A percentile compares a stretch with the other conserved stretches of the same genome.
Evolutionary conservation across 768 basidiomycete genomes (phyloP).

Genomic region (Leucosporidium yakuticum): DNA sequence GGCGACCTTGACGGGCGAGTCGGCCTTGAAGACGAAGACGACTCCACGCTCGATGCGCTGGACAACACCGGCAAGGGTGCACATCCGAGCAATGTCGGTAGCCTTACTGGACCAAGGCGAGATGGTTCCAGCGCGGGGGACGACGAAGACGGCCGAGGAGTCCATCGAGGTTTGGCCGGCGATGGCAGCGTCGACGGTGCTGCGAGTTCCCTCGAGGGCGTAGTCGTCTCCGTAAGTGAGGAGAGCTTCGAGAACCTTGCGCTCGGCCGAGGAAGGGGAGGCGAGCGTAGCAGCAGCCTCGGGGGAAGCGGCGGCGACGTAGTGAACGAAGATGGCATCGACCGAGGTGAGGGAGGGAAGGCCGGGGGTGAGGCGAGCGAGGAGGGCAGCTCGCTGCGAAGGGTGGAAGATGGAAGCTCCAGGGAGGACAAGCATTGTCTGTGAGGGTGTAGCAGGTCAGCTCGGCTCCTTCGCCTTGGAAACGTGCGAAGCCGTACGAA

Average conservation of each 20-base stretch:
- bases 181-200: slow-evolving; percentile 40
- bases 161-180: slow-evolving; percentile 9
- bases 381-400: slow-evolving; percentile 56
- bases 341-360: slow-evolving; percentile 58
- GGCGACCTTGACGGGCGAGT: slow-evolving; percentile 47
- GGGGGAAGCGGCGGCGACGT: slow-evolving; percentile 57
- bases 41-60: slow-evolving; percentile 81
- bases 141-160: slow-evolving; percentile 59
- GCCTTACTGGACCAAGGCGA: slow-evolving; percentile 99
- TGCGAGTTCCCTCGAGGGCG: slow-evolving; percentile 49
- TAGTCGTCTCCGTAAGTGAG: slow-evolving; percentile 79
- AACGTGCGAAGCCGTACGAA: no score
- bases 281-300: slow-evolving; percentile 49
- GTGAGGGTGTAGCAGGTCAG: neutral
- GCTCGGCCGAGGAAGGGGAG: slow-evolving; percentile 36
- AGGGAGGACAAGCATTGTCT: slow-evolving; percentile 30
- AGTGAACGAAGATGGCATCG: slow-evolving; percentile 79
- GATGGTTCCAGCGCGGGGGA: slow-evolving; percentile 62
- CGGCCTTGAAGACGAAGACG: slow-evolving; percentile 53
- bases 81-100: slow-evolving; percentile 85
- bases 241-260: slow-evolving; percentile 60
- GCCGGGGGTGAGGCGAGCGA: slow-evolving; percentile 55
- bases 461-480: no score
- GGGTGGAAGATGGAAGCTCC: slow-evolving; percentile 34
- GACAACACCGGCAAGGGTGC: slow-evolving; percentile 66